Percentiles rank a stretch among this genome's conserved stretches.
Conservation (phyloP, 345 rosid genomes). For the Combretum micranthum region DNA sequence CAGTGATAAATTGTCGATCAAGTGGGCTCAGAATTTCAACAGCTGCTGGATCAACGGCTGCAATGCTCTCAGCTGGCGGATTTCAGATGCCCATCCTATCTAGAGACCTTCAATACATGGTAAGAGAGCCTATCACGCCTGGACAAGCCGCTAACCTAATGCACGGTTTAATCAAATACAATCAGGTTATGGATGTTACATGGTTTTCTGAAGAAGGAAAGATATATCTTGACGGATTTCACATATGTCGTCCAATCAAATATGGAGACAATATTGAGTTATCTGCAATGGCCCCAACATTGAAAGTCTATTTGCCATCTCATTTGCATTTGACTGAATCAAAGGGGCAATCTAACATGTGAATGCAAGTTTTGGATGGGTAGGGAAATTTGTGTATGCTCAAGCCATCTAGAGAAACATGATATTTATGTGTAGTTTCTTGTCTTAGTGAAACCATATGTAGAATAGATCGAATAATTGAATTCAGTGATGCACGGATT, state of each 20-base stretch:
- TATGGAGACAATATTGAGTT: constrained; percentile 52
- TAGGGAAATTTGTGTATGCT: neutral
- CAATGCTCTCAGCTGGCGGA: constrained; percentile 93
- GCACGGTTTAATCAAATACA: constrained; percentile 55
- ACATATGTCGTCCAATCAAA: constrained; percentile 37
- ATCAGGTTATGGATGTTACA: constrained; percentile 41
- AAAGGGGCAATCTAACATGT: neutral
- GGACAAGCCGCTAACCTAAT: constrained; percentile 34
- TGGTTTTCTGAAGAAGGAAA: constrained; percentile 67
- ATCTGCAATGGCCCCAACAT: constrained; percentile 58
- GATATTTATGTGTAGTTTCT: too few relatives aligned
- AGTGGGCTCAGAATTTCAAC: constrained; percentile 90
- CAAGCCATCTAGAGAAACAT: too few relatives aligned
- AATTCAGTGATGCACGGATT: too few relatives aligned
- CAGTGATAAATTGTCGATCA: constrained; percentile 62
- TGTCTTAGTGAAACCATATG: too few relatives aligned
- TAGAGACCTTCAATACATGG: constrained; percentile 71
- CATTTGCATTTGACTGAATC: constrained; percentile 4
- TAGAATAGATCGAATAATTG: too few relatives aligned
- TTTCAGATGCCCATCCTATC: constrained; percentile 64
- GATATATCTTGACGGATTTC: constrained; percentile 75
- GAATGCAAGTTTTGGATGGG: neutral
- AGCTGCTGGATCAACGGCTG: constrained; percentile 87
- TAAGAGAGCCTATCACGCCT: constrained; percentile 77
- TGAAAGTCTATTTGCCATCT: constrained; percentile 59